Evolutionary conservation across 441 rosid genomes (phyloP), one percentile per base, ranked within the genome.

Genomic region (Isatis lusitanica): DNA sequence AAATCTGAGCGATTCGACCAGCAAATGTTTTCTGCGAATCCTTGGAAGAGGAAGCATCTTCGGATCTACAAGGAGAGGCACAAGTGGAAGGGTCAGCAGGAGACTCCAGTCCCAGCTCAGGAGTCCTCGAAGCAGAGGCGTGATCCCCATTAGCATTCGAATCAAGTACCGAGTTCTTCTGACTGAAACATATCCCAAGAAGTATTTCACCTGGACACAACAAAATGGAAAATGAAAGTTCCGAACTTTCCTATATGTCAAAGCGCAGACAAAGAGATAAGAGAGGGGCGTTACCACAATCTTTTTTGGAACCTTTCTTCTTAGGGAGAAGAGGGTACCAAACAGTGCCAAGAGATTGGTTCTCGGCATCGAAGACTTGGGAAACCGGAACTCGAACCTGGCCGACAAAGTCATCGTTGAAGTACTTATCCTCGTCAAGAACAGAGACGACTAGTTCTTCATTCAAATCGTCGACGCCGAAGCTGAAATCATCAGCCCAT

Each of bases 391-490:
- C 75, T 71, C 81, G 84, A 40, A 95, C 79, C 63, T 80, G 87
- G 0, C 99, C 99, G 6, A 95, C 85, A 67, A 89, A 87, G 78
- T 92, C 99, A 44, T 95, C 93, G 42, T 84, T 85, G 79, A 90
- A 90, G 83, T 87, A 95, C 85, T 84, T 89, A 72, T 92, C 99
- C 80, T 91, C 99, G n/a, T 92, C 97, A 62, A 90, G 78, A 39
- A 95, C 97, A 69, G 85, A 76, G 40, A 95, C 68, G 16, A 87
- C 70, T 63, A 95, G 92, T 74, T 91, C 96, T 13, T 91, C 98
- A 4, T 83, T 85, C 89, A 95, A 85, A 80, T 95, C 97, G 24
- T 91, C 99, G n/a, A 95, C 99, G 78, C 81, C 84, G 83, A 95
- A 91, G 74, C 87, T 73, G 74, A 91, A 92, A 58, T 91, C 99